Conservation (phyloP, 1,139 yeast genomes). For the Maudiozyma humilis region DNA sequence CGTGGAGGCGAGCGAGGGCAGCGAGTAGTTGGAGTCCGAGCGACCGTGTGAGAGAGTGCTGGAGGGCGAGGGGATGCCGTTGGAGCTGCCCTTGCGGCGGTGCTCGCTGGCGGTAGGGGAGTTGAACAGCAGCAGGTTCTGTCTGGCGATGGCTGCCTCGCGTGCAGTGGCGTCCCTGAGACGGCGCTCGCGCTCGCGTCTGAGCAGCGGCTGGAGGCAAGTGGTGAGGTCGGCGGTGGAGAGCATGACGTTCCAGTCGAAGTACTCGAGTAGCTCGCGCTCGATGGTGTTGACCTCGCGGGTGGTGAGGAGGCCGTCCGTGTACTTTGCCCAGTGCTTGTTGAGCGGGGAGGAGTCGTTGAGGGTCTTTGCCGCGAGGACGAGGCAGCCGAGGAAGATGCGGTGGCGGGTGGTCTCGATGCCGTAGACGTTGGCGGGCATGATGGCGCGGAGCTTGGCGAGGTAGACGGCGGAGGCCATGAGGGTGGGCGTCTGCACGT, state of each 20-base stretch:
- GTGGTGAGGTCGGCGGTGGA: constrained; percentile 58
- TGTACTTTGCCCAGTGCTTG: constrained; percentile 91
- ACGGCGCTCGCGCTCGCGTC: constrained; percentile 48
- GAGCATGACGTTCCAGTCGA: constrained; percentile 77
- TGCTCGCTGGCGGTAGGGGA: neutral
- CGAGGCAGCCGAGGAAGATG: constrained; percentile 78
- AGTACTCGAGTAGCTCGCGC: constrained; percentile 69
- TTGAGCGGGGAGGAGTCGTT: constrained; percentile 92
- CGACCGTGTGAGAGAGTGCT: constrained; percentile 10
- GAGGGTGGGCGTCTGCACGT: constrained; percentile 89
- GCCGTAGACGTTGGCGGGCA: constrained; percentile 86
- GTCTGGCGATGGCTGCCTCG: neutral
- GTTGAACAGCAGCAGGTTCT: neutral
- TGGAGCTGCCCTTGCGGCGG: constrained; percentile 28
- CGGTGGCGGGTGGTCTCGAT: constrained; percentile 92
- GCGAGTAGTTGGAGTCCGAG: constrained; percentile 16
- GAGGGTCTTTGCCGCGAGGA: constrained; percentile 80
- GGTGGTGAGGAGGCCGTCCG: constrained; percentile 68
- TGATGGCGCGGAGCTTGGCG: constrained; percentile 60
- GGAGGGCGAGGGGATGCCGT: too few species aligned
- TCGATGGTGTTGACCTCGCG: constrained; percentile 87
- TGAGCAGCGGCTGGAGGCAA: constrained; percentile 65
- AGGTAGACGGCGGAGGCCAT: constrained; percentile 86
- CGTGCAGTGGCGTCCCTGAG: constrained; percentile 8
- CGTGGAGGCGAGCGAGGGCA: constrained; percentile 18